Base-by-base conservation (phyloP, 1,139 yeast species). In the Pichia sp. region DNA sequence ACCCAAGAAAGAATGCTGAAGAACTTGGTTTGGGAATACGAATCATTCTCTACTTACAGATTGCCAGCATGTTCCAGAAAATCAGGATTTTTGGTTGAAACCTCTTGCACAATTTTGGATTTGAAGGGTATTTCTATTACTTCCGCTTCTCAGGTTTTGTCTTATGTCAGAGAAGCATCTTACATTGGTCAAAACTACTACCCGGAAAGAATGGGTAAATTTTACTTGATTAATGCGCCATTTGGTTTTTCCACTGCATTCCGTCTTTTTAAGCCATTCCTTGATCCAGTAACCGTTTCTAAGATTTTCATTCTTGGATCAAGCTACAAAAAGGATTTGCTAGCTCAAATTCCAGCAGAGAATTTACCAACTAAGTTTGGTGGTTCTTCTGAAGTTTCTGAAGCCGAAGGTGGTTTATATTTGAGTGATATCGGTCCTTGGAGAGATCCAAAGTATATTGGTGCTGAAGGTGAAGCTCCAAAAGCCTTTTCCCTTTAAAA, bases 131-230 rank as follows among this genome's bases (percentile, higher is more conserved):
- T 92, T 49, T 86, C 96, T 29, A 71, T 92, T 52, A 70, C 83
- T 33, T 70, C 94, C 43, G 95, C 95, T 36, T 79, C 83, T 52
- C 86, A 83, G 64, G 98, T 92, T 41, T 73, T 88, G 56, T 73
- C 83, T 29, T 92, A 90, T 66, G 95, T 92, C 46, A 79, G 82
- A 63, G 96, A 88, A 66, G 97, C 98, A 29, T 85, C 96, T 27
- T 71, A 76, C 58, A 87, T 92, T 60, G 97, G 97, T 52, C 98
- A 92, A 70, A 87, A 92, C 71, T 92, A 85, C 67, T 92, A 92
- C 65, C 98, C 98, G n/a, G 98, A 92, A 72, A 84, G 98, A 68
- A 90, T 92, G 97, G 97, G 98, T 60, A 88, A 87, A 67, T 92
- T 92, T 64, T 92, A 87, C 69, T 72, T 90, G 60, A 86, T 92